Percentiles rank a stretch among this genome's conserved stretches.
Evolutionary conservation across 768 basidiomycete species (phyloP).

Genomic region (Auriscalpium vulgare): DNA sequence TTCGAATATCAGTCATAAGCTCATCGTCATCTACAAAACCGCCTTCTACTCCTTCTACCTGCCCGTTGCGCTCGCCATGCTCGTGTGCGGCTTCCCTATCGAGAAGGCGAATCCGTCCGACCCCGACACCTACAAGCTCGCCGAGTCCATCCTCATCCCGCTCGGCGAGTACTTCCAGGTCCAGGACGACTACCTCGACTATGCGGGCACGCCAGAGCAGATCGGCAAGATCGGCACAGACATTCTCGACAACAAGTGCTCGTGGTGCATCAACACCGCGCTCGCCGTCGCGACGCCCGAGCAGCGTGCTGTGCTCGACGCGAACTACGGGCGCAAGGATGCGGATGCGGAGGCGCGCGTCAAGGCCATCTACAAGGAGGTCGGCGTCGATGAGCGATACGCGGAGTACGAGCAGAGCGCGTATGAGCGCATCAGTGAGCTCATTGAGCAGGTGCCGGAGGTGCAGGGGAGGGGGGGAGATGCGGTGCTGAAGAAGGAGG

Average conservation of each 20-base stretch:
- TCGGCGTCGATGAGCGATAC: constrained; percentile 63
- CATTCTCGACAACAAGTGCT: constrained; percentile 98
- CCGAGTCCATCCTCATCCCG: constrained; percentile 77
- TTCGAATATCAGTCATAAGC: constrained; percentile 52
- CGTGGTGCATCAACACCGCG: constrained; percentile 91
- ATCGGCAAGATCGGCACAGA: constrained; percentile 98
- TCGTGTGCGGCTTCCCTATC: constrained; percentile 58
- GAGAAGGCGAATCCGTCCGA: constrained; percentile 33
- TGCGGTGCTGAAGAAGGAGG: constrained; percentile 45
- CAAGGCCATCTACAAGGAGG: constrained; percentile 64
- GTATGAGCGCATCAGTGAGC: constrained; percentile 53
- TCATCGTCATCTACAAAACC: constrained; percentile 96
- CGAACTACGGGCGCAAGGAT: constrained; percentile 57
- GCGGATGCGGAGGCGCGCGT: constrained; percentile 48
- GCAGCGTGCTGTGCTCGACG: constrained; percentile 56
- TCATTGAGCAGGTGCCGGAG: constrained; percentile 75
- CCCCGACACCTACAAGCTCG: constrained; percentile 59
- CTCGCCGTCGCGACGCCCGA: constrained; percentile 45
- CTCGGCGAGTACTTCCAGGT: constrained; percentile 98
- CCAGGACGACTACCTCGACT: constrained; percentile 97
- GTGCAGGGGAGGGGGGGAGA: constrained; percentile 22
- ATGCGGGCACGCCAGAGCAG: constrained; percentile 78
- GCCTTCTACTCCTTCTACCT: constrained; percentile 99
- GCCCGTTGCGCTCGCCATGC: constrained; percentile 91
- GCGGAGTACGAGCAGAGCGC: constrained; percentile 69